Percentiles rank a stretch among this genome's conserved stretches.
phyloP scores from a whole-genome alignment of 129 eudicot genomes.

The Chrysanthemum lavandulifolium region DNA sequence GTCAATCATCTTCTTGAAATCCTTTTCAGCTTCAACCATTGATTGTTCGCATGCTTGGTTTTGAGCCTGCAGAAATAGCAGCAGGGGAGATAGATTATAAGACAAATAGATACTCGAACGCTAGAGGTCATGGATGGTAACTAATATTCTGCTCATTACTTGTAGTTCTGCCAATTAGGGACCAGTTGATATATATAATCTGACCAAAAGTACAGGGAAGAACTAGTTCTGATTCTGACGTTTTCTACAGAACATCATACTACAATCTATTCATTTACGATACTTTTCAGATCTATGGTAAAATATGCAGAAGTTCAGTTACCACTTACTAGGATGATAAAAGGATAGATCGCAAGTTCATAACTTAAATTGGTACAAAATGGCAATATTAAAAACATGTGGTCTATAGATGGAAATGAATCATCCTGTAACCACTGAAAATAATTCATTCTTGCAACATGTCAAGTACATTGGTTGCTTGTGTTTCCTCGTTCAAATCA shows the following conservation, averaged over 20 bases:
- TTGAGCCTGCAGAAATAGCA: constrained; percentile 29
- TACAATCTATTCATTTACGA: no score
- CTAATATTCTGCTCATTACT: no score
- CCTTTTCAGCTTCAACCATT: constrained; percentile 70
- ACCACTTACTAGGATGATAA: background rate
- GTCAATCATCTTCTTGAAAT: constrained; percentile 59
- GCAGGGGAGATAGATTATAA: no score
- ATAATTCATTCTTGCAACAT: background rate
- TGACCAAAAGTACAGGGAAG: no score
- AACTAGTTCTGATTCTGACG: no score
- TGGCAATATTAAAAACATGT: background rate
- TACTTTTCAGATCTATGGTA: no score
- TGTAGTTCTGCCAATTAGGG: no score
- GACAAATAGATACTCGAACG: no score
- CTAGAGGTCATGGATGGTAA: no score
- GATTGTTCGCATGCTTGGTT: constrained; percentile 63
- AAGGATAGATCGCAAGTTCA: background rate
- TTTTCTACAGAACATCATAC: no score
- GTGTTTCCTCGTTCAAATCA: background rate
- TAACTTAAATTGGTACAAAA: background rate
- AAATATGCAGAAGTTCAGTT: background rate
- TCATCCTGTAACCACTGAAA: background rate
- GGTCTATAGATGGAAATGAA: background rate
- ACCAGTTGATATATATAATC: no score
- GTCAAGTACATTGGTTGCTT: background rate